Conservation (phyloP, 2,329 filamentous ascomycete species). For the Venturia asperata region DNA sequence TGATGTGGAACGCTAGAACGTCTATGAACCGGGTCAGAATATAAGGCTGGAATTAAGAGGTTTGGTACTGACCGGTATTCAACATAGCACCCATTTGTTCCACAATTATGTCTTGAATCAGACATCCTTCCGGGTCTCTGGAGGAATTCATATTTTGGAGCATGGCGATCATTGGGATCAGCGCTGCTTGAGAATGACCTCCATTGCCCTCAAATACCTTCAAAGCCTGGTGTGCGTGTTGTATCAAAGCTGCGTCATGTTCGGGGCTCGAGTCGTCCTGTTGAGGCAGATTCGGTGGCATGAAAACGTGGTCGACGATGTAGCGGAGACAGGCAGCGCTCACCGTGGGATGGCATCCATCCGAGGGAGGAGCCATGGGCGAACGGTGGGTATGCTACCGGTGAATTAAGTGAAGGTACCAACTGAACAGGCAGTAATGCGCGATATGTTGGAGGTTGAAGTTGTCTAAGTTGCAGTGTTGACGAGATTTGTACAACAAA, state of each 20-base stretch:
- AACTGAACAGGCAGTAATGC: background rate
- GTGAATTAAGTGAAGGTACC: background rate
- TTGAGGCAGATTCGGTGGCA: constrained; percentile 4
- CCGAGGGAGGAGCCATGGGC: background rate
- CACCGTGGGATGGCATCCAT: background rate
- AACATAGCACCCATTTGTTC: background rate
- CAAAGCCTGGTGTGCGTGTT: background rate
- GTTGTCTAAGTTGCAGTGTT: background rate
- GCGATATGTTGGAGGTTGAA: background rate
- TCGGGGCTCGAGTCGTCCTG: background rate
- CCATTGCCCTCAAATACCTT: background rate
- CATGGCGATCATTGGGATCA: background rate
- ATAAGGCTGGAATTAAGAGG: too few species aligned
- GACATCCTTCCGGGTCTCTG: background rate
- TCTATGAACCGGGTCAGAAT: background rate
- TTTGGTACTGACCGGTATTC: background rate
- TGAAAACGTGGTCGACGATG: constrained; percentile 6
- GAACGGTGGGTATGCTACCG: background rate
- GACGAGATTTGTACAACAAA: background rate
- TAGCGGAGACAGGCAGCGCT: background rate
- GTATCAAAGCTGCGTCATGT: background rate
- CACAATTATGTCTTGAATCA: background rate
- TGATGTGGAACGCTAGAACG: constrained; percentile 32
- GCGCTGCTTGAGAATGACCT: background rate
- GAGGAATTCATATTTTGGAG: background rate